A percentile compares a stretch with the other conserved stretches of the same genome.
Evolutionary conservation across 768 basidiomycete species (phyloP).

Genomic region (Mycena polygramma): DNA sequence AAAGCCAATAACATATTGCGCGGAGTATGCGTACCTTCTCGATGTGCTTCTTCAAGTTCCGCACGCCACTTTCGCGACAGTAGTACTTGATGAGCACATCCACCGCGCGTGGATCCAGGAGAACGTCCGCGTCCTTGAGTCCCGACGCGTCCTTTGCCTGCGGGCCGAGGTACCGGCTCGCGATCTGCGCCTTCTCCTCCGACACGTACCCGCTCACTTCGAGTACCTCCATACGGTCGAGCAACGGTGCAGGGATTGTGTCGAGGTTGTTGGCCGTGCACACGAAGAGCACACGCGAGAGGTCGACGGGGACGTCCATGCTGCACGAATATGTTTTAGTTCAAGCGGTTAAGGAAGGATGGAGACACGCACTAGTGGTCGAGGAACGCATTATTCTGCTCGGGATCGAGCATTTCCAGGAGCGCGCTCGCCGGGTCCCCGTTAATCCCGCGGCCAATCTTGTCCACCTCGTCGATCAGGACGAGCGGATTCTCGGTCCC

Average conservation of each 20-base stretch:
- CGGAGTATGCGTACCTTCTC: constrained; percentile 84
- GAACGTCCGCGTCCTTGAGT: constrained; percentile 86
- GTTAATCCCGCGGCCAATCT: constrained; percentile 91
- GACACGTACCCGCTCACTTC: constrained; percentile 96
- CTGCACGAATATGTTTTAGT: constrained; percentile 54
- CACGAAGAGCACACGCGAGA: constrained; percentile 96
- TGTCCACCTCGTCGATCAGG: constrained; percentile 96
- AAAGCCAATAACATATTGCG: no score
- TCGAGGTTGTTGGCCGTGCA: constrained; percentile 97
- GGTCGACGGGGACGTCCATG: constrained; percentile 97
- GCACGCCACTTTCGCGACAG: constrained; percentile 96
- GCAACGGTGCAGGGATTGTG: constrained; percentile 92
- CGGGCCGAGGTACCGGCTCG: constrained; percentile 88
- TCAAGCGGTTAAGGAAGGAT: constrained; percentile 25
- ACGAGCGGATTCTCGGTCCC: constrained; percentile 96
- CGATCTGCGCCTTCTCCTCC: constrained; percentile 92
- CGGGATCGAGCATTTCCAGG: constrained; percentile 94
- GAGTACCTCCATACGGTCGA: constrained; percentile 97
- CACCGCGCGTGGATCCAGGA: constrained; percentile 81
- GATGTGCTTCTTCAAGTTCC: constrained; percentile 98
- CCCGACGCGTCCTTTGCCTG: constrained; percentile 95
- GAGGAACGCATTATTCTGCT: constrained; percentile 94
- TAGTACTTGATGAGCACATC: constrained; percentile 96
- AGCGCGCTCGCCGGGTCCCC: constrained; percentile 94
- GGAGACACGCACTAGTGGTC: constrained; percentile 86